Percentiles rank a stretch among this genome's conserved stretches.
These are phyloP conservation scores for Eucalyptus marginata DNA, from an alignment of 345 rosid species.

Conservation along the genomic window DNA sequence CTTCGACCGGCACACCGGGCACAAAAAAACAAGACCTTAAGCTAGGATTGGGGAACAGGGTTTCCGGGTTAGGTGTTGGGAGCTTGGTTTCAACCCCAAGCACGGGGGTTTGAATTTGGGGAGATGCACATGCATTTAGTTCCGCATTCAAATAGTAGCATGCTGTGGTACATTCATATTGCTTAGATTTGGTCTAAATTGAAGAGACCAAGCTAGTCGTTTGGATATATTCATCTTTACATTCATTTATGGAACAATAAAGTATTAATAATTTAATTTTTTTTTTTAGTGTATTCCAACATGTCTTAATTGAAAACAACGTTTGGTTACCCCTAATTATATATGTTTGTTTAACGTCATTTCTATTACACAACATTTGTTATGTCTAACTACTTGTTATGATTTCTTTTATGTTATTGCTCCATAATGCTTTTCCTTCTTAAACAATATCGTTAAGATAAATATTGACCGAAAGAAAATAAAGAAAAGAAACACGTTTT, in stretches of 20 bases:
- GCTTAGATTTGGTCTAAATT: not conserved
- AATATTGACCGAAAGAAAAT: too few relatives aligned
- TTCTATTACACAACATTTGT: not conserved
- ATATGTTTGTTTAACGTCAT: too few relatives aligned
- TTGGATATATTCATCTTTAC: not conserved
- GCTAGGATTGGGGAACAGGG: not conserved
- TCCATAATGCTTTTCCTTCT: too few relatives aligned
- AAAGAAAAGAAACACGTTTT: too few relatives aligned
- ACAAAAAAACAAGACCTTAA: rapidly evolving
- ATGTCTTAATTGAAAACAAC: not conserved
- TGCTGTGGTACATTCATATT: not conserved
- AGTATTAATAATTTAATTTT: not conserved
- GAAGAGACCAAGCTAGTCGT: not conserved
- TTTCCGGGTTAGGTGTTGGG: not conserved
- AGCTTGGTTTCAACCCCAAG: not conserved
- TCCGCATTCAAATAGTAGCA: not conserved
- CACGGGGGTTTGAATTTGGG: not conserved
- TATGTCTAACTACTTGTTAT: not conserved
- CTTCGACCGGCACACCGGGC: not conserved
- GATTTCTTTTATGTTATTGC: too few relatives aligned
- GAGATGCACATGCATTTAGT: not conserved
- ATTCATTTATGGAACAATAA: not conserved
- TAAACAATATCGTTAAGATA: too few relatives aligned
- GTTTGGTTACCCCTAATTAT: not conserved
- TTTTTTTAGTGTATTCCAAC: not conserved